phyloP scores from a whole-genome alignment of 2,329 filamentous ascomycete species.

The Cladophialophora immunda region DNA sequence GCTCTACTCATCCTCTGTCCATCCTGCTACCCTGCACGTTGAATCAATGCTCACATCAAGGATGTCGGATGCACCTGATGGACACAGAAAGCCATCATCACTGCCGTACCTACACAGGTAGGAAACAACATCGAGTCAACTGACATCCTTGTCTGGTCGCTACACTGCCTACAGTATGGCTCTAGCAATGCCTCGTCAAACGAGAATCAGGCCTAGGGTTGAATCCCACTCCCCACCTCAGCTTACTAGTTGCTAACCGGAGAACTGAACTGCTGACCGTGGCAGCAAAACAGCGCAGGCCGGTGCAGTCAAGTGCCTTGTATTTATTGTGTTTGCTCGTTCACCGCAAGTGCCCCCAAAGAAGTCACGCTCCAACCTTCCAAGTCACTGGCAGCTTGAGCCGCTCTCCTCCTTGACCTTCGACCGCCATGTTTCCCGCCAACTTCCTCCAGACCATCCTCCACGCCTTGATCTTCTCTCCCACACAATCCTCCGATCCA shows the following conservation, averaged over 20 bases:
- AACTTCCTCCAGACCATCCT: conserved; percentile 17
- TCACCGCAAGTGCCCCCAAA: background rate
- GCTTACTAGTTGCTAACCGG: conserved; percentile 12
- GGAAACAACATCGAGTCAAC: background rate
- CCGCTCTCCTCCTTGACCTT: background rate
- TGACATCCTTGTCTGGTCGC: background rate
- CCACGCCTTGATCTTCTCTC: conserved; percentile 1
- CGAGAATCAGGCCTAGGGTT: background rate
- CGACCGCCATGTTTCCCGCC: conserved; percentile 5
- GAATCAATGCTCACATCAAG: background rate
- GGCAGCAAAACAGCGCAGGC: background rate
- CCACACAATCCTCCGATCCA: background rate
- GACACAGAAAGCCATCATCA: too few species aligned
- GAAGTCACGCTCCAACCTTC: background rate
- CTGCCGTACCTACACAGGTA: background rate
- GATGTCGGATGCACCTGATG: background rate
- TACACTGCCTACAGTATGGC: background rate
- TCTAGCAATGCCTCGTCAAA: background rate
- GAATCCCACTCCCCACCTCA: conserved; percentile 13
- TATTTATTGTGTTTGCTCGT: conserved; percentile 1
- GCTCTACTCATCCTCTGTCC: too few species aligned
- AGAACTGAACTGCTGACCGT: conserved; percentile 8
- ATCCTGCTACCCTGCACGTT: too few species aligned
- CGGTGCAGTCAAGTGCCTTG: background rate
- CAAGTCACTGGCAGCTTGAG: background rate